Evolutionary conservation across 2,329 filamentous ascomycete species (phyloP), one percentile per base, ranked within the genome.

Genomic region (Graphium sp.): DNA sequence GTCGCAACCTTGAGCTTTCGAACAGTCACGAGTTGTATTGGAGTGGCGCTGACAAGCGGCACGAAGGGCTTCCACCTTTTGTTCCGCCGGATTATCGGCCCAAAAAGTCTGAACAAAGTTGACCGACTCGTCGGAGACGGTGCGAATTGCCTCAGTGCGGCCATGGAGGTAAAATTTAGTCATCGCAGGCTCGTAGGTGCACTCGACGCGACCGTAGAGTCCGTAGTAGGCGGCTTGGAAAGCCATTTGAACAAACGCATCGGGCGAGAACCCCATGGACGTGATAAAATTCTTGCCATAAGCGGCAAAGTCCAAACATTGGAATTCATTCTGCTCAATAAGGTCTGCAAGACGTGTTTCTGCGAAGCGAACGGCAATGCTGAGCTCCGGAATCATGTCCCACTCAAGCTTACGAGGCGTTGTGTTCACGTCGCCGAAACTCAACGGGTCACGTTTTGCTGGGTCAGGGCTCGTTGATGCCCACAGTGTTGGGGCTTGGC

Each of bases 211-310:
- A 4, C 89, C 89, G 42, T 95, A 98, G 6, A 98, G 65, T 2
- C 89, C 89, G 44, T 94, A 98, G 58, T 98, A 95, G 2, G 89
- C 87, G 5, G 87, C 87, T 50, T 98, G 89, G 57, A 94, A 94
- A 0, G 89, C 89, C 87, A 98, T 95, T 51, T 98, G 89, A 13
- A 98, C 81, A 47, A 93, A 98, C 0, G 89, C 89, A 48, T 95
- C 89, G 0, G 89, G 87, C 0, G 87, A 95, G 53, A 95, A 91
- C 6, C 87, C 87, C 75, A 91, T 91, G 0, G 79, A 83, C 0
- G 84, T 95, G 52, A 98, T 94, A 47, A 94, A 94, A 51, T 89
- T 93, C 61, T 94, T 94, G 39, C 89, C 89, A 41, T 92, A 98
- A 15, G 75, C 71, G 27, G 60, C 57, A 41, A 95, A 95, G 40